These are phyloP conservation scores for Plasmodium vivax DNA, from an alignment of 169 alveolate genomes.

Conservation along the genomic window DNA sequence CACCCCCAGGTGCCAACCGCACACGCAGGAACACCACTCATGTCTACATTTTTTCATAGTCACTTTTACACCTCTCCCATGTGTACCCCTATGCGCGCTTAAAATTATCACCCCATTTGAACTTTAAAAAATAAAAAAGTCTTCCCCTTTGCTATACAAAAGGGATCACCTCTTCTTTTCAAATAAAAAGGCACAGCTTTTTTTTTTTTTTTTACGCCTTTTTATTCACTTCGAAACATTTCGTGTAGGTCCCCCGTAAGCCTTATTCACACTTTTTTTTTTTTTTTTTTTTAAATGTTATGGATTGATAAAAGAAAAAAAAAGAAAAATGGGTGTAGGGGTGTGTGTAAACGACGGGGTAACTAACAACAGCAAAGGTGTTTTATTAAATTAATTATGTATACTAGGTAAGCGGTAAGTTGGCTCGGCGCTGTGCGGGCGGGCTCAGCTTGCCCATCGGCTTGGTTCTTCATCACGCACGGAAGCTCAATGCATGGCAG, in stretches of 20 bases:
- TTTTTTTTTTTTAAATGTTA: neutral
- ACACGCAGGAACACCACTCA: neutral
- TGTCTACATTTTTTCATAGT: neutral
- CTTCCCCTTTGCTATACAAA: neutral
- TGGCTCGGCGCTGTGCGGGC: no score
- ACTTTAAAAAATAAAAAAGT: neutral
- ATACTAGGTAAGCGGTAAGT: neutral
- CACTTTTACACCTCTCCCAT: neutral
- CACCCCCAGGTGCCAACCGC: neutral
- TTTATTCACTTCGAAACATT: neutral
- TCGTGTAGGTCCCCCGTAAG: neutral
- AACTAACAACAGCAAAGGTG: neutral
- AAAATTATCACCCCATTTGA: neutral
- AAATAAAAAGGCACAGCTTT: neutral
- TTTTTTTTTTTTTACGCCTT: no score
- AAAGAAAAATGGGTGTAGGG: neutral
- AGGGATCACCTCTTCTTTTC: neutral
- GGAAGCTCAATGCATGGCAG: neutral
- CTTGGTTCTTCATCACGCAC: neutral
- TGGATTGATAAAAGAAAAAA: neutral
- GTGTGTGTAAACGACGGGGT: neutral
- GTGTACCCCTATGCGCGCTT: neutral
- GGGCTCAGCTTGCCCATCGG: neutral
- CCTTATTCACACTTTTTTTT: neutral
- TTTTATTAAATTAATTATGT: slow-evolving; percentile 3